These are phyloP conservation scores for Epithemia pelagica DNA, from an alignment of 108 stramenopile genomes.

Conservation along the genomic window DNA sequence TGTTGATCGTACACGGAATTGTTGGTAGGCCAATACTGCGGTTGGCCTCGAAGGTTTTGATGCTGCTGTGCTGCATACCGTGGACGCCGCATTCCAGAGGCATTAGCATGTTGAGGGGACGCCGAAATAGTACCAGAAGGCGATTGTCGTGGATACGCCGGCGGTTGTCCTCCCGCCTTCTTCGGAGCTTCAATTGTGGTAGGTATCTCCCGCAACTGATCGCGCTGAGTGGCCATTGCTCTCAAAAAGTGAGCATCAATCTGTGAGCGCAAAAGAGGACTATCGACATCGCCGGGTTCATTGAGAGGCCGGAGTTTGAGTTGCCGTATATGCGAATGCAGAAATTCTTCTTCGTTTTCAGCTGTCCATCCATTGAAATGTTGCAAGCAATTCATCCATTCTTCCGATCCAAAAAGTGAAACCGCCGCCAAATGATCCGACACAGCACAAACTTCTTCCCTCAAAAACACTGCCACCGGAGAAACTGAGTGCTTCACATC, in stretches of 20 bases:
- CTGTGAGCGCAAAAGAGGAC: conserved; percentile 60
- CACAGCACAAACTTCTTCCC: conserved; percentile 82
- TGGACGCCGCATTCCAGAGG: conserved; percentile 9
- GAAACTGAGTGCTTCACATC: conserved; percentile 73
- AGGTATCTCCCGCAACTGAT: conserved; percentile 36
- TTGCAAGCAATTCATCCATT: conserved; percentile 71
- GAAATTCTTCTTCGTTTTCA: conserved; percentile 24
- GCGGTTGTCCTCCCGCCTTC: conserved; percentile 7
- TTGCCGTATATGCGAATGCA: conserved; percentile 36
- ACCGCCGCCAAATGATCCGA: conserved; percentile 80
- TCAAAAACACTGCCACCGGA: conserved; percentile 72
- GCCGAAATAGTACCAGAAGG: not conserved
- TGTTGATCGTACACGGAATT: conserved; percentile 17
- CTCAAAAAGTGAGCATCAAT: conserved; percentile 69
- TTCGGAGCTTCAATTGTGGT: conserved; percentile 7
- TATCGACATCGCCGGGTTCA: conserved; percentile 60
- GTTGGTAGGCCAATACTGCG: conserved; percentile 15
- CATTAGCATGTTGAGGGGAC: not conserved
- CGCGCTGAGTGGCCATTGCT: conserved; percentile 58
- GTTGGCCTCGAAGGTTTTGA: conserved; percentile 6
- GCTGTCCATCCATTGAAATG: conserved; percentile 69
- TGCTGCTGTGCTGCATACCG: conserved; percentile 1
- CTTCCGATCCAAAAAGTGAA: conserved; percentile 74
- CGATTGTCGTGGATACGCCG: not conserved
- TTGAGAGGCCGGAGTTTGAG: conserved; percentile 44